Base-by-base conservation (phyloP, 306 rosid genomes). In the Vicia faba region DNA sequence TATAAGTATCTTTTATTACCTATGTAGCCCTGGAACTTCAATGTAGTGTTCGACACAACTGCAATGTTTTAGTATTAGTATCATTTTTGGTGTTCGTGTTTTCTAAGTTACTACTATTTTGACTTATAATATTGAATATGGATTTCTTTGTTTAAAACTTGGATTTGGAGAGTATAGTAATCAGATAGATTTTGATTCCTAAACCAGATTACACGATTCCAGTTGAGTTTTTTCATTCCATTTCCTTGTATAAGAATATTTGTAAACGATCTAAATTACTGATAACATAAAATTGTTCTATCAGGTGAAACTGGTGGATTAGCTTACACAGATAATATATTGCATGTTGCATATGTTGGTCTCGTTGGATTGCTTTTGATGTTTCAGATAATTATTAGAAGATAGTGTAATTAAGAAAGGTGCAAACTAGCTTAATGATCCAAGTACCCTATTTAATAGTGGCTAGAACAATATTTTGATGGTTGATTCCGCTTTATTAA, bases 121-220 rank as follows among this genome's bases (percentile, higher is more conserved):
- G 80, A 64, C 64, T 66, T 75, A 33, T 71, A 11, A 53, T 14
- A 36, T 35, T 23, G 2, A 23, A 23, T 23, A 2, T 49, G 44
- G 20, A 18, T 61, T 76, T 66, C 29, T 81, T 68, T 85, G 69
- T 70, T 74, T 70, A 70, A 83, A 92, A 96, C 57, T 83, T 73
- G 98, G 87, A 83, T 80, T 83, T 75, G 98, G 88, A 81, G 66
- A 74, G 43, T 68, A 82, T 58, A 36, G 65, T 58, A 49, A 13
- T 18, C 75, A 79, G 80, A 57, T 91, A 79, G 81, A 87, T 89
- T 6, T 96, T 89, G 73, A 69, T 93, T 68, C 96, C 96, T 2
- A 88, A 89, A 66, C 91, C 96, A 28, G 98, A 93, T 83, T 93
- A 93, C 66, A 77, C 96, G 61, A 84, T 93, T 84, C 93, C 98